These are phyloP conservation scores for Carallia pectinifolia DNA, from an alignment of 345 rosid genomes.

Conservation along the genomic window DNA sequence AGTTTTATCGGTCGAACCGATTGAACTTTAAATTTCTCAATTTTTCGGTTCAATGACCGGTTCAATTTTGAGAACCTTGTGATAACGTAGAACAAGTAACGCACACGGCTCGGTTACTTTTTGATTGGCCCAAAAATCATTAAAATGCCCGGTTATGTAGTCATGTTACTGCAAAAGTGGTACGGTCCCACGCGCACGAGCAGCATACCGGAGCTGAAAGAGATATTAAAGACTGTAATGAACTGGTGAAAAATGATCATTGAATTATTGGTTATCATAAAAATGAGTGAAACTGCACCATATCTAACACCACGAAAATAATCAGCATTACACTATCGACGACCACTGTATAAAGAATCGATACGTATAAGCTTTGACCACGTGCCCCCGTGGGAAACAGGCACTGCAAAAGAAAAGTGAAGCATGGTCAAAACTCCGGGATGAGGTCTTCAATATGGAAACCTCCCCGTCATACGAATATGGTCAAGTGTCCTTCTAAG, in stretches of 20 bases:
- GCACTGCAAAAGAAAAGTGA: constrained; percentile 10
- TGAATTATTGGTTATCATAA: background rate
- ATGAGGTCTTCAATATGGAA: constrained; percentile 51
- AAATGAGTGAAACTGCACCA: constrained; percentile 6
- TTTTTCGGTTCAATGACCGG: too few relatives aligned
- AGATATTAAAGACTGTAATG: background rate
- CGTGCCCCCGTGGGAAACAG: background rate
- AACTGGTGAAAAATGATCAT: constrained; percentile 18
- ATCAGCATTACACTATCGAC: constrained; percentile 6
- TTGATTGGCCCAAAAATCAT: too few relatives aligned
- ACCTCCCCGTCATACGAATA: constrained; percentile 73
- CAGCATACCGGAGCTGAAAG: background rate
- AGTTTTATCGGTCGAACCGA: too few relatives aligned
- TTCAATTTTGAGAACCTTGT: too few relatives aligned
- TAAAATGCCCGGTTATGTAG: too few relatives aligned
- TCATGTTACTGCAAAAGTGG: too few relatives aligned
- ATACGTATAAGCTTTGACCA: constrained; percentile 17
- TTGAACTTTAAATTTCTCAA: too few relatives aligned
- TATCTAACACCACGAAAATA: background rate
- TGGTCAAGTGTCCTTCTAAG: constrained; percentile 81
- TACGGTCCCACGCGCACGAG: too few relatives aligned
- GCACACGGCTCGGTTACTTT: too few relatives aligned
- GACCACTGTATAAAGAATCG: background rate
- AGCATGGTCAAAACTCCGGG: background rate
- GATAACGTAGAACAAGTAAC: too few relatives aligned